Conservation (phyloP, 306 rosid species). For the Dryas drummondii region DNA sequence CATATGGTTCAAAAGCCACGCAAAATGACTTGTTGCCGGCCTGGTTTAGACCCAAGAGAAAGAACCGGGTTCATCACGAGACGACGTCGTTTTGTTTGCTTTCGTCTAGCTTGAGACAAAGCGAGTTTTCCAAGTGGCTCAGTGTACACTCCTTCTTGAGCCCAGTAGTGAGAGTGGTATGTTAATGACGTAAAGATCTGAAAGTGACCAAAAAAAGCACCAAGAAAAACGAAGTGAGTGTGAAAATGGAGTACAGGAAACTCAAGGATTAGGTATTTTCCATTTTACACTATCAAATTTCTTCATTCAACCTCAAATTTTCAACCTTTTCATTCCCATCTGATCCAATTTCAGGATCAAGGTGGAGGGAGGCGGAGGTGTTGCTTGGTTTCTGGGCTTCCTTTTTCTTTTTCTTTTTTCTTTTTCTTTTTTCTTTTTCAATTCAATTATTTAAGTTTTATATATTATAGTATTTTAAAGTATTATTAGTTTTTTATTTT, state of each 20-base stretch:
- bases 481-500: no score
- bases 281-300: not conserved
- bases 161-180: not conserved
- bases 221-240: not conserved
- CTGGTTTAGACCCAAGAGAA: not conserved
- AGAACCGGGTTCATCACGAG: not conserved
- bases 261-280: conserved; percentile 65
- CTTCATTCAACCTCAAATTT: not conserved
- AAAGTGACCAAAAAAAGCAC: not conserved
- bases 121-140: not conserved
- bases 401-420: no score
- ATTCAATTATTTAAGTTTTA: no score
- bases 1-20: no score
- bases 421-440: no score
- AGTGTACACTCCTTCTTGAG: not conserved
- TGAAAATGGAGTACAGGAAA: conserved; percentile 76
- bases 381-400: no score
- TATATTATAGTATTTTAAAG: no score
- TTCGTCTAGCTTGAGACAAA: not conserved
- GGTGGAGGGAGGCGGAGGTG: conserved; percentile 6
- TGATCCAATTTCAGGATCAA: conserved; percentile 33
- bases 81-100: conserved; percentile 2
- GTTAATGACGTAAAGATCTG: conserved; percentile 18
- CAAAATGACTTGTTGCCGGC: no score
- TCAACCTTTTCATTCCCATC: not conserved